Conservation (phyloP, 2,329 filamentous ascomycete species). For the Ophiosphaerella korrae region DNA sequence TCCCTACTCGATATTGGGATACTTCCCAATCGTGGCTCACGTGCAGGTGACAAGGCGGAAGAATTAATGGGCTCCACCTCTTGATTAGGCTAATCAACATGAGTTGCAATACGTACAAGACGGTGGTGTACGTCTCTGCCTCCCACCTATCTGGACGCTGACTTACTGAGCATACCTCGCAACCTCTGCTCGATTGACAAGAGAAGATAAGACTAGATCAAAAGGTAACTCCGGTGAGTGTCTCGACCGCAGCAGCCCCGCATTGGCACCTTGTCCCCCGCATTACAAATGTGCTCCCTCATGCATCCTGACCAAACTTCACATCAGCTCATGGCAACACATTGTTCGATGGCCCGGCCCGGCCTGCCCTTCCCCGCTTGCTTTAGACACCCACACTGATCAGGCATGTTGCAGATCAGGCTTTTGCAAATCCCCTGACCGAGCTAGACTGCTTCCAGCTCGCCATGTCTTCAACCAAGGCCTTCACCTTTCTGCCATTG, state of each 20-base stretch:
- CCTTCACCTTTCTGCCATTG: conserved; percentile 69
- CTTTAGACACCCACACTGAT: conserved; percentile 6
- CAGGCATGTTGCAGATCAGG: conserved; percentile 4
- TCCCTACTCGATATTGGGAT: conserved; percentile 22
- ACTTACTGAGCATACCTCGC: conserved; percentile 2
- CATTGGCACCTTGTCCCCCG: conserved; percentile 6
- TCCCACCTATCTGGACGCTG: neutral
- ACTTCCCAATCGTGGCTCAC: conserved; percentile 8
- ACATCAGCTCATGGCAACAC: neutral
- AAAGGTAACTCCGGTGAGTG: conserved; percentile 21
- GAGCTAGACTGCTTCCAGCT: conserved; percentile 3
- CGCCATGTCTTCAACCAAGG: conserved; percentile 38
- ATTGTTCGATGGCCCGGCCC: conserved; percentile 1
- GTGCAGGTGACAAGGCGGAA: conserved; percentile 24
- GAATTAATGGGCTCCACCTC: conserved; percentile 28
- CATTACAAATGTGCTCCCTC: conserved; percentile 18
- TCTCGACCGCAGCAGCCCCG: conserved; percentile 17
- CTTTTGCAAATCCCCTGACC: neutral
- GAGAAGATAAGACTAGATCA: neutral
- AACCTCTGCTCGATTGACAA: neutral
- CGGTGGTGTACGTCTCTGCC: conserved; percentile 3
- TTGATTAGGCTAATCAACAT: conserved; percentile 43
- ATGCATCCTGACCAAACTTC: conserved; percentile 3
- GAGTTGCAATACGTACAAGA: neutral
- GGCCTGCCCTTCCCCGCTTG: neutral